Conservation (phyloP, 257 asterid genomes). For the Nemophila menziesii region DNA sequence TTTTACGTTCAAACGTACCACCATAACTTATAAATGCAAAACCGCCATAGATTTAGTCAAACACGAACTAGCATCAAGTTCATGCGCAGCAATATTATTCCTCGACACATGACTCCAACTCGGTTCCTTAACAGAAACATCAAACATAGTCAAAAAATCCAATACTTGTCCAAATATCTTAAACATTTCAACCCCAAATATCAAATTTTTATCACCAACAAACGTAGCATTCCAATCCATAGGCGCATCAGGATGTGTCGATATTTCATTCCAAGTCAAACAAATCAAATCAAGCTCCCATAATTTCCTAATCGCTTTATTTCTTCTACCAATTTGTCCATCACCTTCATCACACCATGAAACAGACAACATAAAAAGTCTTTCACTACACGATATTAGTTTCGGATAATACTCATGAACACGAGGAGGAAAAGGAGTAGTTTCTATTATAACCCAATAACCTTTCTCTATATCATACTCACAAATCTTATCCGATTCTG, state of each 20-base stretch:
- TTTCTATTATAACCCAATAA: constrained; percentile 64
- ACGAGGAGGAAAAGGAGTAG: constrained; percentile 56
- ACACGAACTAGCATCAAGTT: constrained; percentile 80
- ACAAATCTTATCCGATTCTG: constrained; percentile 67
- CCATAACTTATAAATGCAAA: constrained; percentile 34
- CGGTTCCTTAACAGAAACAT: constrained; percentile 21
- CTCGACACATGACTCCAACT: constrained; percentile 75
- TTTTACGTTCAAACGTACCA: not conserved
- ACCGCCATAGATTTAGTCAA: constrained; percentile 78
- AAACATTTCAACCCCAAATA: constrained; percentile 93
- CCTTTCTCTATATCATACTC: constrained; percentile 83
- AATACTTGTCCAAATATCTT: constrained; percentile 92
- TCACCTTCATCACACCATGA: constrained; percentile 99
- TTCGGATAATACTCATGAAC: constrained; percentile 86
- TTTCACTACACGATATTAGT: constrained; percentile 47
- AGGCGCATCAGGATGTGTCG: constrained; percentile 88
- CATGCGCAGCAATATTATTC: constrained; percentile 57
- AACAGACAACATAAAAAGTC: constrained; percentile 69
- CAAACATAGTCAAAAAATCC: constrained; percentile 69
- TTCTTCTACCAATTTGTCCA: constrained; percentile 87
- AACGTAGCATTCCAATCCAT: constrained; percentile 99
- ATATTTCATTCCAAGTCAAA: constrained; percentile 50
- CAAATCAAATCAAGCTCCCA: constrained; percentile 72
- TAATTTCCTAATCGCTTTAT: constrained; percentile 83
- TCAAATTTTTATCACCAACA: constrained; percentile 43